Evolutionary conservation across 148 eudicot genomes (phyloP), one percentile per base, ranked within the genome.

Genomic region (Polygonum aviculare): DNA sequence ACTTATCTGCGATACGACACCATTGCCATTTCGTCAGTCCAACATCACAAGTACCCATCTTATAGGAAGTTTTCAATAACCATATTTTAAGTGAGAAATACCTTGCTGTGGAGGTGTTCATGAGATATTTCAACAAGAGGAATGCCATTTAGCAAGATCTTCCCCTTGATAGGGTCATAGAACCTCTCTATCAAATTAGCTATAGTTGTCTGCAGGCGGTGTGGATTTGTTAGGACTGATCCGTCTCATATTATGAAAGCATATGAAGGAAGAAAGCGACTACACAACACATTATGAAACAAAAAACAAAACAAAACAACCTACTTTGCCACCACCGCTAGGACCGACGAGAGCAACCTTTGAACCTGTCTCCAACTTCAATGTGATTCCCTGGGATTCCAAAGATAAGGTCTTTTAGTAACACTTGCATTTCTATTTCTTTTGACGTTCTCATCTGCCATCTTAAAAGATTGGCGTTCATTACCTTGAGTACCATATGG

Each of bases 341-440:
- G 98, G 98, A 78, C 98, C 98, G 52, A 94, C 97, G 50, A 94
- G 90, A 18, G 98, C 98, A 57, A 94, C 94, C 81, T 91, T 94
- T 48, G 94, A 88, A 72, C 97, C 97, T 76, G 98, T 86, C 74
- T 77, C 82, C 82, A 94, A 74, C 77, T 84, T 91, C 54, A 94
- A 55, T 19, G 86, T 86, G 81, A 94, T 88, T 26, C 97, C 98
- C 98, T 94, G 79, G 45, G 84, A 81, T 59, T 72, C 44, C 21
- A 75, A 12, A 81, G 55, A n/a, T 26, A 12, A 7, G 51, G 26
- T 44, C 21, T 41, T 72, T 72, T 44, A 72, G 16, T 14, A 70
- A 70, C 11, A 6, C 31, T 15, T 4, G 5, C 16, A 16, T 33
- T 50, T 50, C n/a, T 49, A 1, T 2, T 49, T 15, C 18, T 16